Percentiles rank a stretch among this genome's conserved stretches.
Evolutionary conservation across 2,329 filamentous ascomycete species (phyloP).

Genomic region (Ceratocystis cubensis): DNA sequence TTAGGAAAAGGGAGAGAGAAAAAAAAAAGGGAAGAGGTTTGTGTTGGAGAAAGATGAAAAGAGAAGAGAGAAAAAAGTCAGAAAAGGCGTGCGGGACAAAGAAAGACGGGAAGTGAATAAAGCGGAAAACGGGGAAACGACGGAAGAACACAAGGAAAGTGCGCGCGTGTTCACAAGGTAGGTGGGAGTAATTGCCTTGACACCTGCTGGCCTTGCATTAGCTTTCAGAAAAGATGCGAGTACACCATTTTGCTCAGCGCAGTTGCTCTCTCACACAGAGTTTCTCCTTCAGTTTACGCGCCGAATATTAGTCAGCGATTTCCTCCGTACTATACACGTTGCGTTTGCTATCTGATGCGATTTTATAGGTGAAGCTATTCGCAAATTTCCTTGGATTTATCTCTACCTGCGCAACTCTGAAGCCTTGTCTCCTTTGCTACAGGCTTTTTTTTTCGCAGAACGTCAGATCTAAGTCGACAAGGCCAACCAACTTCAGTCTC

Average conservation of each 20-base stretch:
- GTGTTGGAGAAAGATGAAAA: conserved; percentile 6
- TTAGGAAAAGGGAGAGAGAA: background rate
- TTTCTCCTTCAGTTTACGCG: background rate
- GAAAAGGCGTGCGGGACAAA: conserved; percentile 1
- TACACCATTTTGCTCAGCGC: background rate
- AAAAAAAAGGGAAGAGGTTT: background rate
- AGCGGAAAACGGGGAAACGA: conserved; percentile 11
- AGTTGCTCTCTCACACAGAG: background rate
- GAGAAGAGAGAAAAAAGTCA: conserved; percentile 6
- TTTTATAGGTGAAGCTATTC: background rate
- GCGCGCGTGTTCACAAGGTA: conserved; percentile 9
- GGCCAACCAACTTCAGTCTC: background rate
- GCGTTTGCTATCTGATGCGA: background rate
- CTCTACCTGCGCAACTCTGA: background rate
- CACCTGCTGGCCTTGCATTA: background rate
- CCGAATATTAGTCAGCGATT: background rate
- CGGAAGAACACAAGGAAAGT: conserved; percentile 7
- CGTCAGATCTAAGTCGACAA: conserved; percentile 3
- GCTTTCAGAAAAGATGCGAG: background rate
- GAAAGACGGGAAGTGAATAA: conserved; percentile 4
- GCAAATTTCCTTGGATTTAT: background rate
- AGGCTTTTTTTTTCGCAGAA: conserved; percentile 2
- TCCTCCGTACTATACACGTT: background rate
- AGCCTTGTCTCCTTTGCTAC: background rate
- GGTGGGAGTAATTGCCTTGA: background rate